Percentiles rank a stretch among this genome's conserved stretches.
These are phyloP conservation scores for Talaromyces amestolkiae DNA, from an alignment of 2,329 filamentous ascomycete species.

Conservation along the genomic window DNA sequence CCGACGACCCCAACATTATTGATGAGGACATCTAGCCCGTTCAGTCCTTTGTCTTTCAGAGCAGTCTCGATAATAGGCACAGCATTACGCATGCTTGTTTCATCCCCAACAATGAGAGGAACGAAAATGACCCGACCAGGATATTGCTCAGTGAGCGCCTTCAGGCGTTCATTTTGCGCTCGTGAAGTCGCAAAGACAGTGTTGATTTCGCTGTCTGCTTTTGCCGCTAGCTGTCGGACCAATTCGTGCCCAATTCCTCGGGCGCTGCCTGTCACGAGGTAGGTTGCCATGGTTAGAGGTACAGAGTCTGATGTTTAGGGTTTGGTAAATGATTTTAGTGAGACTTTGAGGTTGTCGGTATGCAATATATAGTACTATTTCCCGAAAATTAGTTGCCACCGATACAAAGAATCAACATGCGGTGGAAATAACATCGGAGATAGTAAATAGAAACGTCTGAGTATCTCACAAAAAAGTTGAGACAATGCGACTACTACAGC, in stretches of 20 bases:
- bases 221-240: slow-evolving; percentile 27
- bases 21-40: slow-evolving; percentile 36
- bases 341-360: background rate
- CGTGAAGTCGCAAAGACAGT: slow-evolving; percentile 44
- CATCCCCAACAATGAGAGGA: slow-evolving; percentile 37
- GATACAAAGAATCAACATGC: background rate
- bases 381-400: background rate
- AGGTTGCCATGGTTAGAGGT: slow-evolving; percentile 23
- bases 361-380: background rate
- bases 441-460: background rate
- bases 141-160: slow-evolving; percentile 33
- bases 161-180: slow-evolving; percentile 27
- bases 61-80: slow-evolving; percentile 32
- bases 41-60: slow-evolving; percentile 29
- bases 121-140: slow-evolving; percentile 35
- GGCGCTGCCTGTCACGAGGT: slow-evolving; percentile 36
- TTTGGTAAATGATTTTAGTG: too few species aligned
- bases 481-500: background rate
- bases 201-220: slow-evolving; percentile 31
- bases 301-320: too few species aligned
- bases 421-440: background rate
- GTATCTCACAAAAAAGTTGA: background rate
- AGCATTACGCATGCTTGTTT: slow-evolving; percentile 36
- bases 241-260: slow-evolving; percentile 37
- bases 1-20: slow-evolving; percentile 31